Evolutionary conservation across 495 filamentous ascomycete species (phyloP), one percentile per base, ranked within the genome.

Genomic region (Stereocaulon alpinum): DNA sequence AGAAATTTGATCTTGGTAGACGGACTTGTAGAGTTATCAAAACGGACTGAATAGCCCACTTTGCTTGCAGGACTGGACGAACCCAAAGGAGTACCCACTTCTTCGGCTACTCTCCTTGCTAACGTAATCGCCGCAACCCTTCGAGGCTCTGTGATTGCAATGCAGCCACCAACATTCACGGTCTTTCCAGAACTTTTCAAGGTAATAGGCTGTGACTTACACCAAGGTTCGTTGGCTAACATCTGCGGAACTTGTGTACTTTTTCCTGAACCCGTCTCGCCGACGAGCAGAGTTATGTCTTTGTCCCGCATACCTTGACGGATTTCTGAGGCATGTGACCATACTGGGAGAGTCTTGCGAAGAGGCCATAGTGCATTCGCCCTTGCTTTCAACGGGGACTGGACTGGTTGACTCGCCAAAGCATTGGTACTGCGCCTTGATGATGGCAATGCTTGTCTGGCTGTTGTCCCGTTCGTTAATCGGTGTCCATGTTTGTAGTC

Each of bases 231-330:
- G 32, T 85, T 74, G 41, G 84, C 77, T 17, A 99, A 73, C 48
- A 95, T 96, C 63, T 97, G 94, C 0, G 91, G 92, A 12, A 96
- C 86, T 69, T 99, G 94, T 0, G 94, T 99, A 76, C 86, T 91
- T 73, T 99, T 99, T 66, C 94, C 94, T 40, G 86, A 91, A 69
- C 94, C 94, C 1, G 94, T 99, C 66, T 96, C 91, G 71, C 94
- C 94, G 24, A 92, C 84, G 32, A 99, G 74, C 0, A 99, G 75
- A 56, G 97, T 77, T 24, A 96, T 80, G 69, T 96, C 82, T 45
- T 86, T 83, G 10, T 84, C 70, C 15, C 74, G 76, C 20, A 97
- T 71, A 5, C 77, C 74, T 30, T 75, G 65, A 4, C 85, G 83
- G 55, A 98, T 91, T 29, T 84, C 79, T 29, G 83, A 73, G 55